These are phyloP conservation scores for Centaurea solstitialis DNA, from an alignment of 129 eudicot species.

Conservation along the genomic window DNA sequence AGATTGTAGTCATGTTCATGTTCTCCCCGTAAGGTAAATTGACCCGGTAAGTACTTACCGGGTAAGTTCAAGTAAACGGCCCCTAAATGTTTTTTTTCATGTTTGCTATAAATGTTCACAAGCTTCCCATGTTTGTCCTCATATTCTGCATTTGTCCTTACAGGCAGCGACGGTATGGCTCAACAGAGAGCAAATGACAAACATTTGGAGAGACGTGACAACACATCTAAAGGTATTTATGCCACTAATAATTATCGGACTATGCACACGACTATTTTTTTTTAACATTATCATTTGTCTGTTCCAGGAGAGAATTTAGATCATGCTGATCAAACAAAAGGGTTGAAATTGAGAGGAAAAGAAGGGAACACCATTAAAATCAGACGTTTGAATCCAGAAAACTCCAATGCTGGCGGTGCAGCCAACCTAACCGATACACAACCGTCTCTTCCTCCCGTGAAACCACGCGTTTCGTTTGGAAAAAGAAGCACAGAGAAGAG, in stretches of 20 bases:
- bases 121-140: background rate
- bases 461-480: conserved; percentile 38
- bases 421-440: background rate
- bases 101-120: background rate
- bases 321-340: conserved; percentile 40
- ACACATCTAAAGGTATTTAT: conserved; percentile 25
- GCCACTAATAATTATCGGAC: conserved; percentile 1
- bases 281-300: background rate
- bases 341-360: conserved; percentile 42
- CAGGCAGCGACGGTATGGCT: conserved; percentile 38
- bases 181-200: conserved; percentile 30
- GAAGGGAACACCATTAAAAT: conserved; percentile 66
- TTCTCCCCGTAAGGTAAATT: too few species aligned
- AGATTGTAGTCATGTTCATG: too few species aligned
- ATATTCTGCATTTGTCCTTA: background rate
- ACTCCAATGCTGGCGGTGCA: background rate
- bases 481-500: conserved; percentile 37
- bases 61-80: too few species aligned
- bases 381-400: conserved; percentile 45
- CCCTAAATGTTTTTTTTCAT: too few species aligned
- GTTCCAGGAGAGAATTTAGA: conserved; percentile 37
- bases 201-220: conserved; percentile 27
- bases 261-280: background rate
- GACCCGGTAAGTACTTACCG: too few species aligned
- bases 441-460: conserved; percentile 16